Conservation (phyloP, 108 stramenopile species). For the Conticribra guillardii region DNA sequence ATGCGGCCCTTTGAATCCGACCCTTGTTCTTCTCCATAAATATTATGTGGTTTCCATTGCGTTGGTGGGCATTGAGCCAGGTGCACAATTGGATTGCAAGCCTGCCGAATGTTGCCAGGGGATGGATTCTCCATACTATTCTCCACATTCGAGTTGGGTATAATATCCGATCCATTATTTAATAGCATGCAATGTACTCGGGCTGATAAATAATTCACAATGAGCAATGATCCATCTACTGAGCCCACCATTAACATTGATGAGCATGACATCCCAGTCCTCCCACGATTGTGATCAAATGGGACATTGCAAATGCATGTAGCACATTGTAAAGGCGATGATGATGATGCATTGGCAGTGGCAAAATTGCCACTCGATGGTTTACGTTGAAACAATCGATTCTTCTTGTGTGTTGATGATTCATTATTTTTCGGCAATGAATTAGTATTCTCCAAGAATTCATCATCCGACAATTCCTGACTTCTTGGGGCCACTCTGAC, state of each 20-base stretch:
- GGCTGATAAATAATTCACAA: constrained; percentile 31
- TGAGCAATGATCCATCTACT: constrained; percentile 30
- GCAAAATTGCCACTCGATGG: constrained; percentile 4
- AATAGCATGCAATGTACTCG: constrained; percentile 10
- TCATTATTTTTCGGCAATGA: no score
- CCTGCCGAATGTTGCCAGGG: no score
- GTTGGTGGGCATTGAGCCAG: constrained; percentile 35
- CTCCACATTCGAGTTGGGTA: no score
- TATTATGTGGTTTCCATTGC: constrained; percentile 42
- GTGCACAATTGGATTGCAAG: constrained; percentile 34
- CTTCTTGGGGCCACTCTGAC: constrained; percentile 16
- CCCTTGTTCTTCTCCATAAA: constrained; percentile 48
- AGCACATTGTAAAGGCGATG: constrained; percentile 35
- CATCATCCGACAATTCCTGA: no score
- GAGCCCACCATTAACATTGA: constrained; percentile 39
- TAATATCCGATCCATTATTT: background rate
- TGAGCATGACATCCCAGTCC: background rate
- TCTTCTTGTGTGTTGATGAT: no score
- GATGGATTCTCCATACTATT: no score
- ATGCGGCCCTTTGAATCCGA: constrained; percentile 39
- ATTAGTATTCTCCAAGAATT: no score
- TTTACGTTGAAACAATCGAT: constrained; percentile 17
- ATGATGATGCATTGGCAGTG: background rate
- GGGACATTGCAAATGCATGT: constrained; percentile 43
- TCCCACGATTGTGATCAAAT: constrained; percentile 25